Conservation (phyloP, 2,329 filamentous ascomycete species). For the Fusarium setosum region DNA sequence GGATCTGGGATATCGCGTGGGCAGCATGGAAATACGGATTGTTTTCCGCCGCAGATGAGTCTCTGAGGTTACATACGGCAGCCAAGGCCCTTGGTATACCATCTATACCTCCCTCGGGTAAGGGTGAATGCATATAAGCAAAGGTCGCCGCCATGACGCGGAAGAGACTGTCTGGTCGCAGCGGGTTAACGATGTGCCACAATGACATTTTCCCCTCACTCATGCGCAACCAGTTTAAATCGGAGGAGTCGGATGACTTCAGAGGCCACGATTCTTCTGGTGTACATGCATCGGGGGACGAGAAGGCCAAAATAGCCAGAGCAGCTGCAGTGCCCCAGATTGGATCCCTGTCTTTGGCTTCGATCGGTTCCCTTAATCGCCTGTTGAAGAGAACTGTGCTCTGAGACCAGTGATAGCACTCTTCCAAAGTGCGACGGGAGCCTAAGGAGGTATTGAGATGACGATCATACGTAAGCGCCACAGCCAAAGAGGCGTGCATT, state of each 20-base stretch:
- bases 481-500: constrained; percentile 59
- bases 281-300: constrained; percentile 49
- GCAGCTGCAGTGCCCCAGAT: constrained; percentile 60
- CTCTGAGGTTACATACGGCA: constrained; percentile 37
- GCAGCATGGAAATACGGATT: constrained; percentile 54
- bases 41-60: constrained; percentile 46
- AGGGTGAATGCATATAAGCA: constrained; percentile 49
- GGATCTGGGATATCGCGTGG: constrained; percentile 49
- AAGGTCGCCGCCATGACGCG: constrained; percentile 47
- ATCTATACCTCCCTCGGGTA: constrained; percentile 42
- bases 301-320: constrained; percentile 53
- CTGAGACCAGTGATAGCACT: constrained; percentile 57
- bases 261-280: constrained; percentile 51
- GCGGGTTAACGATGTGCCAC: constrained; percentile 48
- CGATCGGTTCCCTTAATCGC: constrained; percentile 49
- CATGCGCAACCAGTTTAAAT: constrained; percentile 51
- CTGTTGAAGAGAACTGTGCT: constrained; percentile 54
- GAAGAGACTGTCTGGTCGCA: constrained; percentile 51
- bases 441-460: constrained; percentile 38
- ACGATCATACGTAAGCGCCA: constrained; percentile 55
- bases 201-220: constrained; percentile 50
- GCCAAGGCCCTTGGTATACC: constrained; percentile 41
- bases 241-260: constrained; percentile 30
- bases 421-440: constrained; percentile 47
- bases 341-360: constrained; percentile 52